Base-by-base conservation (phyloP, 2,329 filamentous ascomycete species). In the Calcarisporium arbuscula region DNA sequence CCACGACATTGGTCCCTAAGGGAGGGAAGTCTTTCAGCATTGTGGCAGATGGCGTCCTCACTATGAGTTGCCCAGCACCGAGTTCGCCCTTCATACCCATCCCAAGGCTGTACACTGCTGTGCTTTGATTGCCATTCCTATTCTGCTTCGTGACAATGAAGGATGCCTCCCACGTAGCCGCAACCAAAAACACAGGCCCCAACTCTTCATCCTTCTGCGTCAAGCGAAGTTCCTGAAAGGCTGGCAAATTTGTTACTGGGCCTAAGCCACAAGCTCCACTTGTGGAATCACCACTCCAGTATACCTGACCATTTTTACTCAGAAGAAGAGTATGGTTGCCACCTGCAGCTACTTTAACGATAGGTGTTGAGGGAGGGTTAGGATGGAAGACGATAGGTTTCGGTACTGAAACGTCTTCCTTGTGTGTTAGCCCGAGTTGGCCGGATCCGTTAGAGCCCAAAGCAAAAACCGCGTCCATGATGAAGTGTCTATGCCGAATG, bases 291-390 rank as follows among this genome's bases (percentile, higher is more conserved):
- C 88, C 88, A 29, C 77, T 72, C 49, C 74, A 79, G 50, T 76
- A 83, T 1, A 89, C 62, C 2, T 61, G 47, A 0, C 81, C 80
- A 18, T 65, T 53, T 5, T 64, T 51, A n/a, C 72, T 75, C 9
- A 88, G 64, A 8, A 94, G 55, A 5, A 95, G 61, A 0, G 87
- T 94, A 57, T 95, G 90, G 51, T 95, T 95, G 2, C 89, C 89
- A 5, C 90, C 90, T 7, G 85, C 68, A 15, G 63, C 62, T 8
- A 71, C 55, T 27, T 54, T 56, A 33, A 52, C 46, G 36, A 70
- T 54, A 18, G 55, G 50, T 11, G 62, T 53, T 19, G 50, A 46
- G 22, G 60, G 53, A 32, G 53, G 49, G 11, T 57, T 53, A 3
- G 63, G 56, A 6, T 64, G 52, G 54, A 85, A 82, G n/a, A 72